Evolutionary conservation across 1,284 basidiomycete species (phyloP).

Genomic region (Tilletia walkeri): DNA sequence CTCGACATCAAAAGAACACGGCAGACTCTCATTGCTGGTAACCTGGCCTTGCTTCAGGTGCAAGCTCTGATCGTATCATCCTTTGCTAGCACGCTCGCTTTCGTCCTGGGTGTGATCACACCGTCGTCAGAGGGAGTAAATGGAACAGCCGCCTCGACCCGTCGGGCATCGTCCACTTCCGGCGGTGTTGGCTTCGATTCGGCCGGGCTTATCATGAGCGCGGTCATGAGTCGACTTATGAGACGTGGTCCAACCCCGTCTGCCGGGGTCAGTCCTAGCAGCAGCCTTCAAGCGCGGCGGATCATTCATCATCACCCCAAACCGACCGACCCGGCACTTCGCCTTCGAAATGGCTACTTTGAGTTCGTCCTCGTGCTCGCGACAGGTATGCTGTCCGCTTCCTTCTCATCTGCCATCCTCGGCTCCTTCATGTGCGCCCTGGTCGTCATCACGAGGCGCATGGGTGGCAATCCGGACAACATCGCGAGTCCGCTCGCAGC

Average conservation of each 20-base stretch:
- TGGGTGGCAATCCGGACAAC: conserved; percentile 85
- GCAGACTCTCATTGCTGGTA: conserved; percentile 72
- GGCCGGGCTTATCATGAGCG: background rate
- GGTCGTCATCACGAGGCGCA: conserved; percentile 74
- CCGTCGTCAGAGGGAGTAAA: background rate
- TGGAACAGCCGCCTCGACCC: background rate
- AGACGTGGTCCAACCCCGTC: background rate
- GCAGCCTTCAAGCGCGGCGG: conserved; percentile 25
- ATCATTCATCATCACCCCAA: conserved; percentile 51
- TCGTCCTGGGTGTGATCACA: conserved; percentile 67
- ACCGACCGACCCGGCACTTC: conserved; percentile 46
- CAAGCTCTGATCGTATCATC: conserved; percentile 88
- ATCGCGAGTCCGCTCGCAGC: conserved; percentile 90
- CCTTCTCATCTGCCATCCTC: conserved; percentile 73
- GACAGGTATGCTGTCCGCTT: conserved; percentile 83
- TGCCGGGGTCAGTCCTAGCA: background rate
- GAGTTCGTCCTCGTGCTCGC: conserved; percentile 78
- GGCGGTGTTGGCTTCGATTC: background rate
- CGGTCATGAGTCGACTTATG: background rate
- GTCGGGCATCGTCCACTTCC: background rate
- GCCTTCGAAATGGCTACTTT: conserved; percentile 57
- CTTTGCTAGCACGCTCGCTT: conserved; percentile 76
- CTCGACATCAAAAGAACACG: conserved; percentile 72
- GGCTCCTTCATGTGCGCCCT: conserved; percentile 90
- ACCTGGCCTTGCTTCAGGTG: conserved; percentile 82